These are phyloP conservation scores for Rhododendron mucronatum DNA, from an alignment of 148 eudicot genomes.

Conservation along the genomic window DNA sequence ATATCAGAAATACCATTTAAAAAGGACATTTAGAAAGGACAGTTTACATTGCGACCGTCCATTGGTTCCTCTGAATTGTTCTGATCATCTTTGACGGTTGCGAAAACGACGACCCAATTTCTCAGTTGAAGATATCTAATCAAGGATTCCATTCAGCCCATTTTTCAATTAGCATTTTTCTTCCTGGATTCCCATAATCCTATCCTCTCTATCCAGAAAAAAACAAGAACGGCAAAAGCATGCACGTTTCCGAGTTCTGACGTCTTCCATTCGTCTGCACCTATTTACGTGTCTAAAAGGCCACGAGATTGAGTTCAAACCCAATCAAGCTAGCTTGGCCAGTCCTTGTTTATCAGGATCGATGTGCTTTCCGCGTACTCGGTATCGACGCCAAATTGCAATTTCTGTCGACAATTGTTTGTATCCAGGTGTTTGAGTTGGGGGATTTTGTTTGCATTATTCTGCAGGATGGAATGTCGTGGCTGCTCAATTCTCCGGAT, in stretches of 20 bases:
- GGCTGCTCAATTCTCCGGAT: constrained; percentile 49
- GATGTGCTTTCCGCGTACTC: background rate
- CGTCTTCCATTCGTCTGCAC: background rate
- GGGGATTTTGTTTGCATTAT: background rate
- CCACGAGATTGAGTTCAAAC: background rate
- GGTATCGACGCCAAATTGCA: background rate
- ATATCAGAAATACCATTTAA: too few relatives aligned
- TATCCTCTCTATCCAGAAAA: background rate
- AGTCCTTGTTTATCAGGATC: too few relatives aligned
- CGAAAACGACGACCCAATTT: too few relatives aligned
- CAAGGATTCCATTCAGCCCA: background rate
- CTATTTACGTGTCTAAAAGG: background rate
- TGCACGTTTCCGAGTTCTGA: background rate
- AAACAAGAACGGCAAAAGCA: background rate
- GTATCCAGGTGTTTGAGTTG: background rate
- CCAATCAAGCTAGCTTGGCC: background rate
- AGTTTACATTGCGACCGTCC: too few relatives aligned
- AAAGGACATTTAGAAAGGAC: fast-evolving
- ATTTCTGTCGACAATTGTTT: background rate
- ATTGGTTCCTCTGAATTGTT: too few relatives aligned
- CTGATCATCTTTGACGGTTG: background rate
- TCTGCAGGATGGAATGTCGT: constrained; percentile 58
- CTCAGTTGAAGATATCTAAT: too few relatives aligned
- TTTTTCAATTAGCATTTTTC: background rate
- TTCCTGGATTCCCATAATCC: background rate